Evolutionary conservation across 78 protist genomes (phyloP).

Genomic region (Speleostelium caveatum): DNA sequence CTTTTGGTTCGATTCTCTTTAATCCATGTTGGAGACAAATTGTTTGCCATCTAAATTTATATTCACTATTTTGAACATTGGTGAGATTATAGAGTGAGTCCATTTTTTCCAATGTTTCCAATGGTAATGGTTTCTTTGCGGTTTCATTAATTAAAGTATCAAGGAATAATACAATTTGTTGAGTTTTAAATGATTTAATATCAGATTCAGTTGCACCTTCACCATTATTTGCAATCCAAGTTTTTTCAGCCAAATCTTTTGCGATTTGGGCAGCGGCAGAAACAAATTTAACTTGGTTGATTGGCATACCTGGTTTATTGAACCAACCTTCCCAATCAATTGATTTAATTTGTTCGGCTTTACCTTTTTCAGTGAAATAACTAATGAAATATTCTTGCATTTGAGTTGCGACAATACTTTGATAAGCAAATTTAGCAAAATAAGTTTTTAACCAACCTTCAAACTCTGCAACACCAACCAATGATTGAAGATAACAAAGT

Average conservation of each 20-base stretch:
- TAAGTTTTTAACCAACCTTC: conserved; percentile 73
- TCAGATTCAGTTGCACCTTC: neutral
- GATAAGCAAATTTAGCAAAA: conserved; percentile 37
- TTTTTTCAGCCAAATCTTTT: conserved; percentile 30
- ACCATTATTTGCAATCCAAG: conserved; percentile 33
- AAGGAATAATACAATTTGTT: conserved; percentile 61
- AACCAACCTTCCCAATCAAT: conserved; percentile 87
- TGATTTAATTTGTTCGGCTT: conserved; percentile 23
- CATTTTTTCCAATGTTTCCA: conserved; percentile 33
- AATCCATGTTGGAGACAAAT: conserved; percentile 34
- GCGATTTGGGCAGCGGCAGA: conserved; percentile 6
- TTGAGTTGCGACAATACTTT: conserved; percentile 75
- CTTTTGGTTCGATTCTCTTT: conserved; percentile 36
- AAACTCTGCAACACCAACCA: conserved; percentile 71
- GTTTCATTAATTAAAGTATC: conserved; percentile 31
- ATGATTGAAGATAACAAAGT: conserved; percentile 83
- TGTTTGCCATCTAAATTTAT: conserved; percentile 67
- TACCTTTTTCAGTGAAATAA: conserved; percentile 22
- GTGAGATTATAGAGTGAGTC: conserved; percentile 45
- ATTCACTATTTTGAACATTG: conserved; percentile 55
- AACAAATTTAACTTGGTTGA: neutral
- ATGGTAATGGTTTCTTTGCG: neutral
- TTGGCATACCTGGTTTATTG: conserved; percentile 86
- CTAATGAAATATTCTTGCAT: conserved; percentile 46
- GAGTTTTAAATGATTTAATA: conserved; percentile 32